Evolutionary conservation across 2,329 filamentous ascomycete genomes (phyloP).

Genomic region (Dactylellina cionopaga): DNA sequence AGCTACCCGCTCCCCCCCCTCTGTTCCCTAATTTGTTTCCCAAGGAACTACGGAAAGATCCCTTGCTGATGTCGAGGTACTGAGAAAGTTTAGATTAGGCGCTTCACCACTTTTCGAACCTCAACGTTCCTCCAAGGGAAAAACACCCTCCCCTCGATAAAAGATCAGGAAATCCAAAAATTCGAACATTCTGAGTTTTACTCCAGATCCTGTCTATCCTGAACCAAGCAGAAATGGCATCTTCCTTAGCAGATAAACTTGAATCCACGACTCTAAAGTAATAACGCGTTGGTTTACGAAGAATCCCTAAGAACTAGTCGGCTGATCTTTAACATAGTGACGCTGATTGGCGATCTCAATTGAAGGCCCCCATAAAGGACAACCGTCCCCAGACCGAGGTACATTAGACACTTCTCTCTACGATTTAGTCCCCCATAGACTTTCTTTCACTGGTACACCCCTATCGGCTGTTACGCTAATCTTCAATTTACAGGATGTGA

Average conservation of each 20-base stretch:
- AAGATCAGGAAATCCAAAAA: no score
- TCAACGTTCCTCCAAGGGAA: no score
- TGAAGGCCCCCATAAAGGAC: slow-evolving; percentile 79
- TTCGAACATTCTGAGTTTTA: no score
- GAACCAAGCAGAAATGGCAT: slow-evolving; percentile 61
- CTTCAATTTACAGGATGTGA: slow-evolving; percentile 79
- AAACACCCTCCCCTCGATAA: neutral
- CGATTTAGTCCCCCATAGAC: neutral
- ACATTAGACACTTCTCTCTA: slow-evolving; percentile 54
- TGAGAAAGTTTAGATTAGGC: no score
- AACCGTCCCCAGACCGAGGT: slow-evolving; percentile 84
- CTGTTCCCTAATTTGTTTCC: no score
- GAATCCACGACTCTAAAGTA: slow-evolving; percentile 67
- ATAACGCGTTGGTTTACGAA: slow-evolving; percentile 37
- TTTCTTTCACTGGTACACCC: neutral
- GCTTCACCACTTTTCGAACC: no score
- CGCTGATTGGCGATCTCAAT: slow-evolving; percentile 77
- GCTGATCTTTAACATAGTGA: slow-evolving; percentile 62
- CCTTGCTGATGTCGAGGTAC: no score
- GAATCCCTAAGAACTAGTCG: slow-evolving; percentile 54
- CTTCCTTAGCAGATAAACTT: slow-evolving; percentile 67
- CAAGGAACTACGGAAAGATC: no score
- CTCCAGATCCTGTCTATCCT: neutral
- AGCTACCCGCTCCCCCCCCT: no score
- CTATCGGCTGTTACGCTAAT: neutral